Evolutionary conservation across 352 stramenopile species (phyloP).

Genomic region (Pythium phragmitis): DNA sequence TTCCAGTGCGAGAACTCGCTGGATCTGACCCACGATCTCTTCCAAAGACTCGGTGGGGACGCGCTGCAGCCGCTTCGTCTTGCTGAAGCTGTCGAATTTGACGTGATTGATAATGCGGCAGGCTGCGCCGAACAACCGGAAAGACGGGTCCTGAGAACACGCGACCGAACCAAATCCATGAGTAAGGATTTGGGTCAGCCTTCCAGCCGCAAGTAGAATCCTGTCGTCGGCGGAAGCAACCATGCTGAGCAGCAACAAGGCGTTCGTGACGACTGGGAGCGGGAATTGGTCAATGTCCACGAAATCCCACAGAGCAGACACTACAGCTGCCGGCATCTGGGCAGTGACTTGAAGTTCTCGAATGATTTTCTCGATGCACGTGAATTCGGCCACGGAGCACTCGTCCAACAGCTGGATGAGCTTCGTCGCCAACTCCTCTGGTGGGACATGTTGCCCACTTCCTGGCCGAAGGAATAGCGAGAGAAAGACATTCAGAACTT

Average conservation of each 20-base stretch:
- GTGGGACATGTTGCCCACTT: conserved; percentile 38
- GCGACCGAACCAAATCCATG: conserved; percentile 61
- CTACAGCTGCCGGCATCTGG: conserved; percentile 58
- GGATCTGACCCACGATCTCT: conserved; percentile 86
- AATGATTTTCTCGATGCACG: conserved; percentile 76
- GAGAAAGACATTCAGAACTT: conserved; percentile 87
- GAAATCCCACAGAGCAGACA: conserved; percentile 74
- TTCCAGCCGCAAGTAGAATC: conserved; percentile 63
- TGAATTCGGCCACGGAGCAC: conserved; percentile 75
- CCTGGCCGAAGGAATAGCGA: conserved; percentile 63
- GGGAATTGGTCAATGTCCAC: conserved; percentile 57
- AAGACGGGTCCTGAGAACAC: conserved; percentile 46
- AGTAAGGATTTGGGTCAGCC: conserved; percentile 47
- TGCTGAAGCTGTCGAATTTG: conserved; percentile 52
- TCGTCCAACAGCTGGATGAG: conserved; percentile 75
- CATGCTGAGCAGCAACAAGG: conserved; percentile 66
- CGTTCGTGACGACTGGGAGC: conserved; percentile 58
- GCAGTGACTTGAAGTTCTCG: conserved; percentile 56
- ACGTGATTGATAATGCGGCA: conserved; percentile 67
- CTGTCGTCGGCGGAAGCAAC: conserved; percentile 61
- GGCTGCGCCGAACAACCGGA: conserved; percentile 55
- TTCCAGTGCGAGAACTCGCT: conserved; percentile 85
- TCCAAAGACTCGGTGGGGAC: conserved; percentile 88
- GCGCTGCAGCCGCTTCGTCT: conserved; percentile 49
- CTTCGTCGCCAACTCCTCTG: conserved; percentile 58